Conservation (phyloP, 345 rosid species). For the Eucalyptus caleyi region DNA sequence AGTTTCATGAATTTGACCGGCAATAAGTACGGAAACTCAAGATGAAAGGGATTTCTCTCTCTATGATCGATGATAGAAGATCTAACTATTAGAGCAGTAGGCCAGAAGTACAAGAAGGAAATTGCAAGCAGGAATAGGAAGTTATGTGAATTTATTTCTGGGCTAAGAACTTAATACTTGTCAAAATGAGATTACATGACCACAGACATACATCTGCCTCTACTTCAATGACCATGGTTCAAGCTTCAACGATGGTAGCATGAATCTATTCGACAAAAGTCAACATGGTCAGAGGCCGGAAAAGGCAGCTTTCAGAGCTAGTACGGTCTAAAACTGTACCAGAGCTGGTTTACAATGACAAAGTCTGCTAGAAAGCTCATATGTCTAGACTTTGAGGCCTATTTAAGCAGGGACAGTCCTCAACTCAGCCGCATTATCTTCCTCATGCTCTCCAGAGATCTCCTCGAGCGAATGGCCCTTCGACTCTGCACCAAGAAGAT, state of each 20-base stretch:
- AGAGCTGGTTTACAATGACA: background rate
- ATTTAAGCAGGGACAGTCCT: fast-evolving
- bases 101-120: background rate
- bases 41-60: background rate
- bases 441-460: background rate
- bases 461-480: background rate
- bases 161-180: background rate
- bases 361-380: background rate
- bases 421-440: background rate
- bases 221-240: background rate
- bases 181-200: background rate
- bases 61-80: background rate
- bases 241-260: background rate
- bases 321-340: background rate
- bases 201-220: background rate
- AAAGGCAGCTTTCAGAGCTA: background rate
- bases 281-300: background rate
- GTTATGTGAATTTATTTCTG: background rate
- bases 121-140: background rate
- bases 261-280: background rate
- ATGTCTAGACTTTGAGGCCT: background rate
- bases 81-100: background rate
- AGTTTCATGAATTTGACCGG: background rate
- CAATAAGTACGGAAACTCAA: background rate
- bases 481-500: background rate